Base-by-base conservation (phyloP, 177 flowering plant species). In the Vitis hybrid region DNA sequence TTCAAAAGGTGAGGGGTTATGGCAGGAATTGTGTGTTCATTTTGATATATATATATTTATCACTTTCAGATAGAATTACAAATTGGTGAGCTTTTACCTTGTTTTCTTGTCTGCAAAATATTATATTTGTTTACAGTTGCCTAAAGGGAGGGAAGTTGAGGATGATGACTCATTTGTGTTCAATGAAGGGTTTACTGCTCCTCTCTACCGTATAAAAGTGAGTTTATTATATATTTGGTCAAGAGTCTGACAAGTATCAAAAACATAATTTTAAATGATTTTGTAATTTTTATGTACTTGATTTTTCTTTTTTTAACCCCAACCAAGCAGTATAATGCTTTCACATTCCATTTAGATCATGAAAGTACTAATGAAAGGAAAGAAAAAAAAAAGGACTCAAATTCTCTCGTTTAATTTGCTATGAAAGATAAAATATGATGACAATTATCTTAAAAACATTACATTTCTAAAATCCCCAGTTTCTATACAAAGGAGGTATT, bases 121-220 rank as follows among this genome's bases (percentile, higher is more conserved):
- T 49, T 55, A 65, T 2, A 9, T 33, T 38, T 5, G 17, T 47
- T 59, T 77, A 53, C 90, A 96, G 99, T 63, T 83, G 24, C 99
- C 99, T 3, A 96, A 90, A 80, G 97, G 99, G 15, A 88, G 92
- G 83, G 99, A 96, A 14, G 98, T 96, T 64, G 97, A 87, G 50
- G 98, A 96, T 67, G 81, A 84, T 62, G 98, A 96, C 72, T 79
- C 88, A 4, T 96, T 96, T 77, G 70, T 82, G 72, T 96, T 96
- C 91, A 92, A 96, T 80, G 99, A 94, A 28, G 86, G 77, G 73
- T 96, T 96, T 74, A 82, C 83, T 71, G 98, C 97, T 60, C 97
- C 97, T 63, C 92, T 94, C n/a, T 94, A 92, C 71, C 97, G 99
- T 20, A 85, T 96, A 75, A 96, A 96, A 98, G 99, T 92, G 74